phyloP scores from a whole-genome alignment of 176 grass and related monocot genomes.

The Carex cristatella region DNA sequence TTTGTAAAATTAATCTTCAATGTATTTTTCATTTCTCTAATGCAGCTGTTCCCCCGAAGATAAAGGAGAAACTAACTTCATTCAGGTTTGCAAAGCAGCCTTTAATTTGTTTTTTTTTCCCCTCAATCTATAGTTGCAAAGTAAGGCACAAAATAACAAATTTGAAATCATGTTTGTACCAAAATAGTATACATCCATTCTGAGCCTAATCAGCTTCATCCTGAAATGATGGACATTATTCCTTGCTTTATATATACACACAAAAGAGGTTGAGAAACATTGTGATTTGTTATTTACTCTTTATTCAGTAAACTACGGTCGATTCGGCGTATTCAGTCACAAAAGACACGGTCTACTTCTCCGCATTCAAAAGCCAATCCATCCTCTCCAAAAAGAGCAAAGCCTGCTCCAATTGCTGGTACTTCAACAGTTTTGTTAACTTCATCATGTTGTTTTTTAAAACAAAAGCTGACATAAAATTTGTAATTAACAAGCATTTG shows the following conservation, averaged over 20 bases:
- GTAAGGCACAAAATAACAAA: neutral
- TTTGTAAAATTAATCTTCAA: neutral
- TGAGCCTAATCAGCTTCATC: neutral
- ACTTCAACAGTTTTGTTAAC: neutral
- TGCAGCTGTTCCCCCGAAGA: constrained; percentile 32
- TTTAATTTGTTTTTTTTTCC: neutral
- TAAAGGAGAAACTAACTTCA: constrained; percentile 52
- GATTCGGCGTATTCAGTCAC: constrained; percentile 40
- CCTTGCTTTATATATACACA: neutral
- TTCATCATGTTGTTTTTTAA: neutral
- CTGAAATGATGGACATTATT: neutral
- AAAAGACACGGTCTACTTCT: constrained; percentile 58
- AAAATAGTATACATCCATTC: neutral
- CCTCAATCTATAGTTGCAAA: neutral
- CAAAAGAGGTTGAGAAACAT: neutral
- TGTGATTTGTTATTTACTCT: neutral
- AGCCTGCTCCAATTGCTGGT: constrained; percentile 23
- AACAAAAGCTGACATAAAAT: constrained; percentile 2
- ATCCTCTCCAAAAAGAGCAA: constrained; percentile 24
- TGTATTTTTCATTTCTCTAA: neutral
- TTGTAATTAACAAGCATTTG: neutral
- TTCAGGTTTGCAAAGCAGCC: constrained; percentile 42
- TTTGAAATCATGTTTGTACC: neutral
- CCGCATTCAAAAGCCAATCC: constrained; percentile 30
- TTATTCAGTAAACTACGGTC: constrained; percentile 60